Conservation (phyloP, 139 green algal genomes). For the Chlamydomonas incerta region DNA sequence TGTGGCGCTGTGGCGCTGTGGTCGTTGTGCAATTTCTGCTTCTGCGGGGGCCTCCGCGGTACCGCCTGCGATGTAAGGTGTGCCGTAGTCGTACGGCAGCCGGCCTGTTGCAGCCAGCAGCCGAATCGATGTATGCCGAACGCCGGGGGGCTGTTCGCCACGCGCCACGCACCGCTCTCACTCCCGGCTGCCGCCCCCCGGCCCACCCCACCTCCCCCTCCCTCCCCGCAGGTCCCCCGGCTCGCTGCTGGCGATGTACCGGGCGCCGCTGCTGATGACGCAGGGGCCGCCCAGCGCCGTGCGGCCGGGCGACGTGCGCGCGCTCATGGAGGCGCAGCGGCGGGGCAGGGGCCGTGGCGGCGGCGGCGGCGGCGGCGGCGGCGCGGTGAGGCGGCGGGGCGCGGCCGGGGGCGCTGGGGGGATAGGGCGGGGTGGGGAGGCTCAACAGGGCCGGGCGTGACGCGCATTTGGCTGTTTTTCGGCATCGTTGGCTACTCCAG, state of each 20-base stretch:
- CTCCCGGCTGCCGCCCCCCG: neutral
- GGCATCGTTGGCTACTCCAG: too few species aligned
- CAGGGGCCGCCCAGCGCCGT: slow-evolving; percentile 23
- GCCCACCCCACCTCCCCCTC: neutral
- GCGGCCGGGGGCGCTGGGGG: too few species aligned
- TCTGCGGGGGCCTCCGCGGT: too few species aligned
- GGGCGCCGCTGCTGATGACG: slow-evolving; percentile 15
- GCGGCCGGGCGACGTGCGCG: neutral
- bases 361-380: neutral
- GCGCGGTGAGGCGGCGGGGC: neutral
- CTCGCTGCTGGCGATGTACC: slow-evolving; percentile 38
- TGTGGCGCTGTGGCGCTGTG: too few species aligned
- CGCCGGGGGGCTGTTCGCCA: too few species aligned
- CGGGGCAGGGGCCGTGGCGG: neutral
- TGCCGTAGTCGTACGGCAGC: too few species aligned
- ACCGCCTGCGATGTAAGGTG: too few species aligned
- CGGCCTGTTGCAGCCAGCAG: too few species aligned
- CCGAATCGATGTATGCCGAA: too few species aligned
- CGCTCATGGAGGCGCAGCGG: slow-evolving; percentile 5
- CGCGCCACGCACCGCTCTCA: neutral
- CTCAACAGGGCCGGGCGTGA: too few species aligned
- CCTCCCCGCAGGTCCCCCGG: slow-evolving; percentile 18
- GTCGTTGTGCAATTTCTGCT: neutral
- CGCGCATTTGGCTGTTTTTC: too few species aligned
- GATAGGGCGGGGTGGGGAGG: too few species aligned